Evolutionary conservation across 305 asterid species (phyloP), one percentile per base, ranked within the genome.

Genomic region (Andrographis paniculata): DNA sequence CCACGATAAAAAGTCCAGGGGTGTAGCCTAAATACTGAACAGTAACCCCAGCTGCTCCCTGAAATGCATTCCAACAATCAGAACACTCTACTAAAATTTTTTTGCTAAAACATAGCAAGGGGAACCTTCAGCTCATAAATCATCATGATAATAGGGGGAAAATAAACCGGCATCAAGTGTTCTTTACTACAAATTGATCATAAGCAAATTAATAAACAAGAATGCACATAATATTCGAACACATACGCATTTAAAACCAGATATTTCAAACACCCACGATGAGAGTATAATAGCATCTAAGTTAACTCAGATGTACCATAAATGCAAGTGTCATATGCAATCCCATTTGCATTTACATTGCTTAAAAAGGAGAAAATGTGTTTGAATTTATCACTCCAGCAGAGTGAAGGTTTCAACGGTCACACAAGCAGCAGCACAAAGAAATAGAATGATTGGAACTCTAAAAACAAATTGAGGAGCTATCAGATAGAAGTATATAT

Each of bases 1-100:
- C 99, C 51, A 92, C 97, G 40, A 92, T 92, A 67, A 84, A 87
- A 60, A 92, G 77, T 55, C 99, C 99, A 58, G 99, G 97, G 63
- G 93, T 85, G 68, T 75, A 84, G 70, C 99, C 97, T 76, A 87
- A 72, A 65, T 79, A 79, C 73, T 79, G 95, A 69, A 92, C 88
- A 52, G 99, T 94, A 73, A 63, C 74, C 68, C 93, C 93, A 55
- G 99, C 99, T 40, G 81, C 87, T 48, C 83, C 95, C 99, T 92
- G 92, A 54, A 72, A 60, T 11, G 65, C 49, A 70, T n/a, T 56
- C 13, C 55, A 36, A 66, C 54, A 46, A 58, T 42, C 42, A 61
- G 66, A 52, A 47, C 60, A 54, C 22, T 50, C 21, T 17, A 36
- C 5, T n/a, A 28, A 46, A 17, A 36, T 39, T 20, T 47, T 20